Evolutionary conservation across 192 early-diverging fungal species (phyloP).

Genomic region (Lobosporangium transversale): DNA sequence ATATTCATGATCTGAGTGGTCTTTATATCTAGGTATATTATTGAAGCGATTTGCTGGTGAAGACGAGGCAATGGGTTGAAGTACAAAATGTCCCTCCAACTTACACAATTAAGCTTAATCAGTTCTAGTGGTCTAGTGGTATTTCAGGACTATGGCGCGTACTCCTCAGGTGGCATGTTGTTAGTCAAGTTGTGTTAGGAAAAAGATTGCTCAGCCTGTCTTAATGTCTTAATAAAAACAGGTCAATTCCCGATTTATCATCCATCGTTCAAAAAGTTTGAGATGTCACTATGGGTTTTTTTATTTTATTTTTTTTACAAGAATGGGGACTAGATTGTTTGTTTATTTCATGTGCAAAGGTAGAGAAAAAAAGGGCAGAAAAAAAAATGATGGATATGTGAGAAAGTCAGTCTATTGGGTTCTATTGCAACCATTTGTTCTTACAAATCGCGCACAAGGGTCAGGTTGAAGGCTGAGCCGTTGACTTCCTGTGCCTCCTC

Average conservation of each 20-base stretch:
- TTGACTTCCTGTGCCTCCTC: constrained; percentile 90
- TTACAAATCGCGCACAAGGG: constrained; percentile 62
- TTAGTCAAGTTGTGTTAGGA: constrained; percentile 31
- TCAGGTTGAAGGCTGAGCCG: constrained; percentile 79
- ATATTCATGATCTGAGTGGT: constrained; percentile 65
- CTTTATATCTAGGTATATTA: constrained; percentile 68
- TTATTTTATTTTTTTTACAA: too few relatives aligned
- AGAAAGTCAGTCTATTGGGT: too few relatives aligned
- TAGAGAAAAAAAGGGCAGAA: too few relatives aligned
- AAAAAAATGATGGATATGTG: too few relatives aligned
- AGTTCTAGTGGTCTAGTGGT: constrained; percentile 56
- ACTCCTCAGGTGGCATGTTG: constrained; percentile 63
- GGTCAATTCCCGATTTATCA: not conserved
- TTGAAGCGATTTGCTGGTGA: constrained; percentile 68
- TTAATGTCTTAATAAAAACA: too few relatives aligned
- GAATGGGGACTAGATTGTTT: too few relatives aligned
- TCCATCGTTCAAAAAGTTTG: too few relatives aligned
- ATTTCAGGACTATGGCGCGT: constrained; percentile 47
- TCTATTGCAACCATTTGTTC: too few relatives aligned
- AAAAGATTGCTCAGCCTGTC: not conserved
- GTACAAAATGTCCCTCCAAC: constrained; percentile 23
- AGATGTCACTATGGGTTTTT: too few relatives aligned
- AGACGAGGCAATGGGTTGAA: constrained; percentile 50
- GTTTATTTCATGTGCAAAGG: too few relatives aligned
- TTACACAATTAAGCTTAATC: constrained; percentile 52